Evolutionary conservation across 257 asterid genomes (phyloP).

Genomic region (Dorcoceras hygrometricum): DNA sequence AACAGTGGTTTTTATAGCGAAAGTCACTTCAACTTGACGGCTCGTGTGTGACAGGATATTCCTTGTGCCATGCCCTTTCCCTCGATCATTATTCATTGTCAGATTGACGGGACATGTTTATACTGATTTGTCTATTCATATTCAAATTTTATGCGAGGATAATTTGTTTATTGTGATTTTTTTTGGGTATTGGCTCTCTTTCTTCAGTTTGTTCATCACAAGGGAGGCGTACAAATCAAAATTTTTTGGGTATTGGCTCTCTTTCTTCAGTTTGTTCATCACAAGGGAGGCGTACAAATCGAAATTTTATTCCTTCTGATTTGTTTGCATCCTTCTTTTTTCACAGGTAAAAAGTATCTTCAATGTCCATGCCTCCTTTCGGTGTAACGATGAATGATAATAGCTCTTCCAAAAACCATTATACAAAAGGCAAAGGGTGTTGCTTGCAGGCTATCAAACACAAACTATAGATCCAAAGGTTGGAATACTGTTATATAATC

Average conservation of each 20-base stretch:
- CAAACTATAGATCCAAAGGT: conserved; percentile 99
- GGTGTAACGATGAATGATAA: conserved; percentile 49
- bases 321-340: conserved; percentile 4
- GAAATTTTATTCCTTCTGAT: conserved; percentile 1
- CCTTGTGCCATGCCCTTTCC: background rate
- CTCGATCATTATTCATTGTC: conserved; percentile 4
- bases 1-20: background rate
- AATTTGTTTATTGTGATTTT: background rate
- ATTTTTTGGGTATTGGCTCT: conserved; percentile 2
- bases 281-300: background rate
- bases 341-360: conserved; percentile 48
- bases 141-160: background rate
- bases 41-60: background rate
- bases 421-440: conserved; percentile 86
- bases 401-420: conserved; percentile 42
- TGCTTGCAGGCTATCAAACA: conserved; percentile 90
- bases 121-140: background rate
- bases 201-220: conserved; percentile 10
- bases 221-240: background rate
- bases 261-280: conserved; percentile 12
- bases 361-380: conserved; percentile 47
- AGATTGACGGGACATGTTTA: background rate
- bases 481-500: conserved; percentile 17
- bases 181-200: conserved; percentile 1
- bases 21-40: background rate